A percentile compares a stretch with the other conserved stretches of the same genome.
Evolutionary conservation across 768 basidiomycete species (phyloP).

Genomic region (Lactifluus piperatus): DNA sequence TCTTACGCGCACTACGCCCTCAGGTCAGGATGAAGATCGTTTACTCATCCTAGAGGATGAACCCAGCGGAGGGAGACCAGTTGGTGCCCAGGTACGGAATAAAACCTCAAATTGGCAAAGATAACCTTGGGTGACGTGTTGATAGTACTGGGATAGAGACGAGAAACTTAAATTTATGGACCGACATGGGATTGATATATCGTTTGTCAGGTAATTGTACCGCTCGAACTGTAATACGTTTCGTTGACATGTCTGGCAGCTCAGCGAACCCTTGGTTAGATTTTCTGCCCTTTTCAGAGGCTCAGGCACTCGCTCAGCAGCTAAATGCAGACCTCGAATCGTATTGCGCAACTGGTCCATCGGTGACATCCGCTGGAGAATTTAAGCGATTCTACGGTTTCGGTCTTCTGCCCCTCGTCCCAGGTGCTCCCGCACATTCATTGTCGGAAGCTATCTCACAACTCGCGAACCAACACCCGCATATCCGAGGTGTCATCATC

Average conservation of each 20-base stretch:
- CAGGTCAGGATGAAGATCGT: constrained; percentile 52
- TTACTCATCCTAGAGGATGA: constrained; percentile 74
- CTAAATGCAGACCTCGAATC: constrained; percentile 72
- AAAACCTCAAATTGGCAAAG: neutral
- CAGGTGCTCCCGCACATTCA: constrained; percentile 43
- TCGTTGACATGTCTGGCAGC: constrained; percentile 36
- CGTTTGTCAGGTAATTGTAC: constrained; percentile 54
- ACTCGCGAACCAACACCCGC: constrained; percentile 46
- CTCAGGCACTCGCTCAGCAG: constrained; percentile 53
- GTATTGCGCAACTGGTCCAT: constrained; percentile 64
- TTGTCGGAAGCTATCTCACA: constrained; percentile 61
- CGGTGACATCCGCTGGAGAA: constrained; percentile 26
- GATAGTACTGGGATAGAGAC: constrained; percentile 64
- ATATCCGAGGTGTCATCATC: constrained; percentile 73
- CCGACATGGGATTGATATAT: constrained; percentile 68
- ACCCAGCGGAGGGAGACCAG: constrained; percentile 69
- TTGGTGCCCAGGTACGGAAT: constrained; percentile 57
- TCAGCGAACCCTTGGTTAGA: constrained; percentile 91
- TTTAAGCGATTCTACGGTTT: constrained; percentile 74
- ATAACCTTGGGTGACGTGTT: neutral
- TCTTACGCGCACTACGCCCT: constrained; percentile 36
- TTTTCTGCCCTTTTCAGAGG: constrained; percentile 64
- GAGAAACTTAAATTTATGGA: constrained; percentile 86
- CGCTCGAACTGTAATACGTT: too few species aligned
- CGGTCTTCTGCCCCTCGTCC: constrained; percentile 76